Evolutionary conservation across 2,329 filamentous ascomycete genomes (phyloP), one percentile per base, ranked within the genome.

Genomic region (Cylindrodendrum hubeiense): DNA sequence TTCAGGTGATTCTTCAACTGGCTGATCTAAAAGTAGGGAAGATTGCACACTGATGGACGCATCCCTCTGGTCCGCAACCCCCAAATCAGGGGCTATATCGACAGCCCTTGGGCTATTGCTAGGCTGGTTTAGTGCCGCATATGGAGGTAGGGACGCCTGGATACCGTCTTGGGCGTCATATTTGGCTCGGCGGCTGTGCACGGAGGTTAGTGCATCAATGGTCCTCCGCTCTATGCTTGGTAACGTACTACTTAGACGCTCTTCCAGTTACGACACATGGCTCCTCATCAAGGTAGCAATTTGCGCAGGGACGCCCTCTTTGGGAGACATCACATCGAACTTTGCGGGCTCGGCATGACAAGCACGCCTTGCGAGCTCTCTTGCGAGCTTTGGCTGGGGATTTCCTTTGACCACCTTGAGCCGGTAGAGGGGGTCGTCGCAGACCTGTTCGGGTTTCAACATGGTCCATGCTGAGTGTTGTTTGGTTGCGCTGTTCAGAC

Each of bases 301-400:
- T 85, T 76, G 84, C 85, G 74, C 81, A 86, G 9, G 83, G 84
- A 44, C 77, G 77, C 4, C 82, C 83, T 60, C 80, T 77, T 64
- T 82, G 82, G 41, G 79, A 83, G 26, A 85, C 83, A 69, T 84
- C 83, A 60, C 83, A 85, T 30, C 83, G 77, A 15, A 85, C 83
- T 71, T 85, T 85, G 41, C 83, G 77, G 17, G 82, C 78, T n/a
- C 83, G 78, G 68, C 83, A 85, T 15, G 81, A 82, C 9, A 84
- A 74, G 49, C 83, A 85, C n/a, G 83, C 83, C 53, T 84, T 84
- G 13, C 47, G 24, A 19, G 24, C 39, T 17, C 52, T 55, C 37
- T 43, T 55, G 34, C 52, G 50, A 39, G 34, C 15, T 7, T 17
- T 39, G 15, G 15, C 34, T 15, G 34, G 34, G 5, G n/a, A 4